A percentile compares a stretch with the other conserved stretches of the same genome.
Conservation (phyloP, 257 asterid species). For the Voacanga thouarsii region DNA sequence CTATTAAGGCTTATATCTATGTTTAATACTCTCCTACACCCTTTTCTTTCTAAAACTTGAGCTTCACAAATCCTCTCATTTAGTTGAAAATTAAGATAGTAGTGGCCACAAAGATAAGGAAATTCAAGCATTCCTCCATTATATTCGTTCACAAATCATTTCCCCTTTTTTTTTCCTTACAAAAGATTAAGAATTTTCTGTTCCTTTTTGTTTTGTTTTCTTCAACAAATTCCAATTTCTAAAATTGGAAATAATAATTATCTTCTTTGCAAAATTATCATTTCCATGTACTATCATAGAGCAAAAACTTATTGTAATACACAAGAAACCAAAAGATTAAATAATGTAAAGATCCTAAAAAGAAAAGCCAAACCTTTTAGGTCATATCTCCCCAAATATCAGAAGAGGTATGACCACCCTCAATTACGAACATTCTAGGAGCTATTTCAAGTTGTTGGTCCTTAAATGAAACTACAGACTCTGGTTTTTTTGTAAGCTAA, state of each 20-base stretch:
- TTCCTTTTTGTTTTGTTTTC: not conserved
- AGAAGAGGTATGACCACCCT: conserved; percentile 24
- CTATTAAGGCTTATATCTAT: too few relatives aligned
- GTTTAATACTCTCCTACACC: not conserved
- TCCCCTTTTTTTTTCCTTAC: not conserved
- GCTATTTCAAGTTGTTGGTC: conserved; percentile 8
- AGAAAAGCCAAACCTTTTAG: conserved; percentile 28
- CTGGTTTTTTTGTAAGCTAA: not conserved
- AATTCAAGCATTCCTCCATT: not conserved
- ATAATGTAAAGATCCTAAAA: conserved; percentile 3
- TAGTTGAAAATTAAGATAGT: too few relatives aligned
- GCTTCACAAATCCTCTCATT: too few relatives aligned
- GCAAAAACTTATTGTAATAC: not conserved
- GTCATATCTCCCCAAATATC: conserved; percentile 22
- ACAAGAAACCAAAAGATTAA: conserved; percentile 1
- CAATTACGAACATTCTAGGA: conserved; percentile 11
- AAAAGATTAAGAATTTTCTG: not conserved
- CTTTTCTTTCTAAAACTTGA: not conserved
- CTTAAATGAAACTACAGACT: conserved; percentile 4
- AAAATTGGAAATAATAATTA: too few relatives aligned
- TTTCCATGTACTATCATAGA: not conserved
- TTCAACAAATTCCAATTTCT: not conserved
- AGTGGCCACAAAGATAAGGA: too few relatives aligned
- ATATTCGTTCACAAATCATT: not conserved
- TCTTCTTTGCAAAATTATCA: not conserved